Evolutionary conservation across 2,329 filamentous ascomycete species (phyloP).

Genomic region (Pseudogymnoascus verrucosus): DNA sequence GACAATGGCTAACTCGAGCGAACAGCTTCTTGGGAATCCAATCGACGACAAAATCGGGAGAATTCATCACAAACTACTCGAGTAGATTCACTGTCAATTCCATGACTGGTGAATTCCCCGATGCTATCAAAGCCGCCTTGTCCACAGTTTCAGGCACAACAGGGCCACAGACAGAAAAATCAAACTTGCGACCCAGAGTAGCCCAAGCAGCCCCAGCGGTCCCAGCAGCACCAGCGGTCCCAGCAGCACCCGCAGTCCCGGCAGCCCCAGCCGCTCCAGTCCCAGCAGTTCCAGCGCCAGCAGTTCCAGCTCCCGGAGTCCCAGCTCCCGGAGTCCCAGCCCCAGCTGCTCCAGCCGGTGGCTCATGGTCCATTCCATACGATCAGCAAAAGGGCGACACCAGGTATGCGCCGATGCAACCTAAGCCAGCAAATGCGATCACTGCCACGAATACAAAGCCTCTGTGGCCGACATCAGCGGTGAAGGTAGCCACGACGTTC

Average conservation of each 20-base stretch:
- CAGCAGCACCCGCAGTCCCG: background rate
- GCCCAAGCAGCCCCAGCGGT: slow-evolving; percentile 9
- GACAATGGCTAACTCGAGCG: slow-evolving; percentile 10
- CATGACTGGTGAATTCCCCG: slow-evolving; percentile 54
- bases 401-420: slow-evolving; percentile 35
- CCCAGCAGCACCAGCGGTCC: slow-evolving; percentile 10
- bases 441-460: slow-evolving; percentile 31
- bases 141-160: slow-evolving; percentile 30
- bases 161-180: slow-evolving; percentile 29
- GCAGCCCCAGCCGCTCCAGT: slow-evolving; percentile 13
- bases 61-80: slow-evolving; percentile 51
- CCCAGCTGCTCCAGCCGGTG: slow-evolving; percentile 14
- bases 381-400: slow-evolving; percentile 29
- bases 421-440: slow-evolving; percentile 30
- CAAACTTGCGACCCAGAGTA: slow-evolving; percentile 16
- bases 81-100: slow-evolving; percentile 54
- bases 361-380: slow-evolving; percentile 26
- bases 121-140: slow-evolving; percentile 30
- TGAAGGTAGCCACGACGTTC: slow-evolving; percentile 27
- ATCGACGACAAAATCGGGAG: slow-evolving; percentile 44
- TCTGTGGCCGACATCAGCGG: slow-evolving; percentile 30
- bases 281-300: slow-evolving; percentile 18
- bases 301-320: slow-evolving; percentile 18
- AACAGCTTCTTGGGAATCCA: slow-evolving; percentile 52
- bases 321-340: slow-evolving; percentile 7